Evolutionary conservation across 305 asterid species (phyloP), one percentile per base, ranked within the genome.

Genomic region (Withania somnifera): DNA sequence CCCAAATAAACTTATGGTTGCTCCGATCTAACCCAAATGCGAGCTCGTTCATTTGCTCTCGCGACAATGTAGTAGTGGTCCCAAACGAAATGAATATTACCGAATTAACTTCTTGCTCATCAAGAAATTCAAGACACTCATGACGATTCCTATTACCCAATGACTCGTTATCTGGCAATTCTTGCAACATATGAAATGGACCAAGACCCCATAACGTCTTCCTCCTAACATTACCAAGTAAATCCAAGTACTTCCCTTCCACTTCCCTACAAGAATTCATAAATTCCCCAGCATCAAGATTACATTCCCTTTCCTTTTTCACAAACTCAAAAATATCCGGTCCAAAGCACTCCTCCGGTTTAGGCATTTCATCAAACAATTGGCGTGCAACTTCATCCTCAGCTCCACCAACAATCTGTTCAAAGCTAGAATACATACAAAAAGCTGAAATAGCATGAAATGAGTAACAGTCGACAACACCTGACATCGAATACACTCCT

Each of bases 1-100:
- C 93, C 98, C 97, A 93, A 0, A 91, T 52, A 84, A 94, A 94
- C 19, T 64, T 88, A n/a, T 68, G 85, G 15, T 40, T 78, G 17
- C 95, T 87, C 4, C n/a, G 71, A 83, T 89, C 96, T 5, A 94
- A 60, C 0, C 96, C 97, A 4, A 79, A 36, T 1, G 93, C 98
- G 17, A 94, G 86, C 79, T 94, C 90, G 0, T 11, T 60, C 67
- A 90, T 83, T 82, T 92, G 91, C 17, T 79, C 61, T 0, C 78
- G 64, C 0, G 93, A 80, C 3, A 92, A 82, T 0, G 94, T 85
- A 11, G 92, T 87, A 0, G 97, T 90, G 1, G 97, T 90, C 19
- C 98, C 97, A 45, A 93, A 93, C 0, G 96, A 90, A 45, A 93
- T 85, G 0, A 88, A 82, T 2, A 92, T 80, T 0, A 90, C 95